Evolutionary conservation across 768 basidiomycete genomes (phyloP), one percentile per base, ranked within the genome.

Genomic region (Thelephora aurantiotincta): DNA sequence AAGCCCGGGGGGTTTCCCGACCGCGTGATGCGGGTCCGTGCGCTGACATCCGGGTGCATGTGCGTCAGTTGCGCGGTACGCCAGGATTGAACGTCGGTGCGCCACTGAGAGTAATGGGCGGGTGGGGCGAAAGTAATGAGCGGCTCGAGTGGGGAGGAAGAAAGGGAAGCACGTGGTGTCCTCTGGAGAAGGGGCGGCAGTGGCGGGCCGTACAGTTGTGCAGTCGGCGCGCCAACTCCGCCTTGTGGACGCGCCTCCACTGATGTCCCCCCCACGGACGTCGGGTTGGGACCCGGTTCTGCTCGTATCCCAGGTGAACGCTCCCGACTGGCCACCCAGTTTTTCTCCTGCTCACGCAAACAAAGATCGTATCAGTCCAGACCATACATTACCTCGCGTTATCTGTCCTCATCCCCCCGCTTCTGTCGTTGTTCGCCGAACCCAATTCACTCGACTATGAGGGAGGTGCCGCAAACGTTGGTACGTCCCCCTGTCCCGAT

Each of bases 301-400:
- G 49, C 74, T 96, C 44, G 70, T 92, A 54, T 90, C 88, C 50
- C 91, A 96, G 71, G 91, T 78, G 48, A 49, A 70, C 61, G 18
- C 19, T 42, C 12, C 33, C 5, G 9, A 38, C 42, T 52, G 23
- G 45, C 48, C 35, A 18, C 2, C 18, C 30, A 2, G 7, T 2
- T 20, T 33, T 16, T 44, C 33, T 33, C 23, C 13, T 19, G 19
- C 33, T 35, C 33, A 46, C 5, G 43, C 45, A 41, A 20, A 36
- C 46, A 50, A 56, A 99, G 90, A 98, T 99, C 56, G 76, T 99
- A 52, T 78, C 88, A 6, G 71, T 98, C 59, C 94, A 98, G 66
- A 80, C 90, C 0, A 65, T 97, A 33, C 96, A 98, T 67, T 98
- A 99, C 65, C 68, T 99, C 50, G 84, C 87, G 12, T 75, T 98